Evolutionary conservation across 768 basidiomycete genomes (phyloP).

Genomic region (Tylopilus intermedius): DNA sequence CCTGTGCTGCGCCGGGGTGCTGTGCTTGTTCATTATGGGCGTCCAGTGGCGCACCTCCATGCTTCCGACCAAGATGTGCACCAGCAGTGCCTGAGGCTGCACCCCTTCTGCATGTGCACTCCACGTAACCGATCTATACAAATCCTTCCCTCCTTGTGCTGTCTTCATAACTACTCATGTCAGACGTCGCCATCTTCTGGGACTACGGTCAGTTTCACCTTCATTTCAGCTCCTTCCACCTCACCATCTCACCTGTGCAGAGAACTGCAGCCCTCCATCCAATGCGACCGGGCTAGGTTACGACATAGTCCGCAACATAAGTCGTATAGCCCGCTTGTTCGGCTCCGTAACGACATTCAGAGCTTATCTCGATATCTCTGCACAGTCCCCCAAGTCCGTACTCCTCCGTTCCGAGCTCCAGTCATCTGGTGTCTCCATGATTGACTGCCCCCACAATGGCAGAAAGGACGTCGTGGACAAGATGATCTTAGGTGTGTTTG

Average conservation of each 20-base stretch:
- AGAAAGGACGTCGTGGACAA: conserved; percentile 40
- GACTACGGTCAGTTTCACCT: conserved; percentile 28
- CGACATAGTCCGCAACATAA: conserved; percentile 40
- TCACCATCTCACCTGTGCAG: conserved; percentile 14
- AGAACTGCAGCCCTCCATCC: conserved; percentile 31
- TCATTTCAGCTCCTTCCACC: neutral
- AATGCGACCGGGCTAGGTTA: conserved; percentile 35
- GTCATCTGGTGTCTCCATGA: conserved; percentile 40
- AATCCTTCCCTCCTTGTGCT: conserved; percentile 13
- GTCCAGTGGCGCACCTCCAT: conserved; percentile 19
- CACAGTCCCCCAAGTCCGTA: conserved; percentile 32
- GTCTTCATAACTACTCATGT: conserved; percentile 16
- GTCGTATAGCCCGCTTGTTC: conserved; percentile 40
- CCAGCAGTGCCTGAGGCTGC: conserved; percentile 2
- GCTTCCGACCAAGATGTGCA: conserved; percentile 6
- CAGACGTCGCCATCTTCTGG: conserved; percentile 42
- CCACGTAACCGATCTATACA: conserved; percentile 21
- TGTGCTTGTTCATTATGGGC: conserved; percentile 12
- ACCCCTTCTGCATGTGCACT: conserved; percentile 12
- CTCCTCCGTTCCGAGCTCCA: conserved; percentile 39
- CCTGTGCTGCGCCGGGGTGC: conserved; percentile 7
- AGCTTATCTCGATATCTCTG: conserved; percentile 48
- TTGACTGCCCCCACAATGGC: conserved; percentile 32
- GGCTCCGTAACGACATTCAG: conserved; percentile 48
- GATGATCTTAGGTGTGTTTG: conserved; percentile 40